Base-by-base conservation (phyloP, 2,329 filamentous ascomycete species). In the Aspergillus cejpii region DNA sequence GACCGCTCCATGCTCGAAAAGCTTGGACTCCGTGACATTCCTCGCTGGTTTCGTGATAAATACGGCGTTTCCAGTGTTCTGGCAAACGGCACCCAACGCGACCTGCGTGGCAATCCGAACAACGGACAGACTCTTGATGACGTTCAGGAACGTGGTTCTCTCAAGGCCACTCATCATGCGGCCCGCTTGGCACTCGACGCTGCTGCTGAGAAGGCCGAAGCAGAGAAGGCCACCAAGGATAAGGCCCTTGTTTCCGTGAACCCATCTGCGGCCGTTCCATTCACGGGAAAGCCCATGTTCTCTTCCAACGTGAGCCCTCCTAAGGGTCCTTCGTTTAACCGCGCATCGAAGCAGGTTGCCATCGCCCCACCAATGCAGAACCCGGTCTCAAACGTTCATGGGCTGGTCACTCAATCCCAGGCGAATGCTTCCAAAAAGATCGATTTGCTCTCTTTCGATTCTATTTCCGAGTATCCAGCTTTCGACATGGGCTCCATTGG, bases 1-100 rank as follows among this genome's bases (percentile, higher is more conserved):
- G 81, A 89, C 52, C 73, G 74, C 40, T 70, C 73, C 0, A 85
- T 81, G 1, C 79, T 94, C 55, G 70, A 78, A 34, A 73, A 76
- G 5, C 74, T 94, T 2, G 90, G 90, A 0, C 76, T 94, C 40
- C 66, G 68, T 2, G 67, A 71, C 33, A 65, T 75, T 12, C 79
- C 80, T 6, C 62, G 64, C 6, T 83, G 80, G 80, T 81, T 72
- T 58, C 69, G 71, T 42, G 74, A 80, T 42, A 72, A 74, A 54
- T 55, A 62, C 45, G 48, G 51, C 5, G 44, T 67, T 1, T 42
- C 60, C 1, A 66, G 63, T 37, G 45, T 69, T 2, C 39, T 57
- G 20, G 42, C 48, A 17, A 51, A 45, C 27, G 50, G 57, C 46
- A 49, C 39, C 26, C 43, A 49, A 20, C 54, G 59, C 39, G 23